Evolutionary conservation across 176 grass and related monocot species (phyloP).

Genomic region (Paspalum vaginatum): DNA sequence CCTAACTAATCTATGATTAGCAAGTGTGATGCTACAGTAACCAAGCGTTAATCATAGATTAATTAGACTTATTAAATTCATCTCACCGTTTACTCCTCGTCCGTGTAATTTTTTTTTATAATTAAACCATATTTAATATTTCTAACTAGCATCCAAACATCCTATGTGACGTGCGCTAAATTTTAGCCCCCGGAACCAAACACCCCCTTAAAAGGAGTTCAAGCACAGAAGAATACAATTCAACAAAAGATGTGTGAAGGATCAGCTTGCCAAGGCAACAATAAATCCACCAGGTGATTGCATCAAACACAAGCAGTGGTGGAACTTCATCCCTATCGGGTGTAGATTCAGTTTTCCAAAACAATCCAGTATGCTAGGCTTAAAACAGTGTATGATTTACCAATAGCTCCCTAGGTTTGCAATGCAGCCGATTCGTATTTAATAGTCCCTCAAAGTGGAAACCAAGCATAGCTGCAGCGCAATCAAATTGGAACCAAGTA

Average conservation of each 20-base stretch:
- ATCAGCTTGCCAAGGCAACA: background rate
- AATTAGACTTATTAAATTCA: too few relatives aligned
- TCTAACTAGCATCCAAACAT: too few relatives aligned
- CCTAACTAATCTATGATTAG: too few relatives aligned
- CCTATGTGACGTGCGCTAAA: too few relatives aligned
- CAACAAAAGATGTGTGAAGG: background rate
- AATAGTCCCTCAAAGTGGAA: background rate
- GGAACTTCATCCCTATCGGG: background rate
- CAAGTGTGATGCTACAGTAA: too few relatives aligned
- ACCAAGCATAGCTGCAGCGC: background rate
- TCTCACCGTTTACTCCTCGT: too few relatives aligned
- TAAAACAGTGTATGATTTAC: background rate
- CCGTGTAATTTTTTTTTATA: too few relatives aligned
- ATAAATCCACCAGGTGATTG: background rate
- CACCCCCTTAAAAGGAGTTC: constrained; percentile 7
- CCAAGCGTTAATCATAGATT: too few relatives aligned
- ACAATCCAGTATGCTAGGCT: background rate
- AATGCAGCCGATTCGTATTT: too few relatives aligned
- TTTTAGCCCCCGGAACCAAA: too few relatives aligned
- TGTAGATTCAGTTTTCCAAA: background rate
- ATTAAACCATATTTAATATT: too few relatives aligned
- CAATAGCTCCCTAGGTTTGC: background rate
- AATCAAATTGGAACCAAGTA: background rate
- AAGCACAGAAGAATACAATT: background rate
- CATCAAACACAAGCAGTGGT: background rate